Conservation (phyloP, 2,329 filamentous ascomycete species). For the Chaetomiaceae sp. region DNA sequence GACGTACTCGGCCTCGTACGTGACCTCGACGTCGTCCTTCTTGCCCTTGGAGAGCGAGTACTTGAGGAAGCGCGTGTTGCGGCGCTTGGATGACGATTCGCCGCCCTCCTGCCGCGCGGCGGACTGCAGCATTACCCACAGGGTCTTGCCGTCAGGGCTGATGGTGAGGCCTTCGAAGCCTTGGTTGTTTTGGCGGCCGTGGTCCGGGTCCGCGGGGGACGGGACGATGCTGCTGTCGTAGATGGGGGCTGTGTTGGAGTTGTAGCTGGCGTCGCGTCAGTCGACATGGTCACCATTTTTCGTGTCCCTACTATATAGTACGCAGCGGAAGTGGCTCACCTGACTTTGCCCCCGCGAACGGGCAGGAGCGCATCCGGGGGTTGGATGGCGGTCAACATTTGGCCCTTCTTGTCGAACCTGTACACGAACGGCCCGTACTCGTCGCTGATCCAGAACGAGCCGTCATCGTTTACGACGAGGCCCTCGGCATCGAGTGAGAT, state of each 20-base stretch:
- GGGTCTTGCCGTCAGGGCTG: slow-evolving; percentile 56
- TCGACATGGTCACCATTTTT: no score
- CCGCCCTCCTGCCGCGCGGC: slow-evolving; percentile 49
- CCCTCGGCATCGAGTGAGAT: slow-evolving; percentile 64
- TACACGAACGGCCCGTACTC: slow-evolving; percentile 70
- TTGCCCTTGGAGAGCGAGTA: slow-evolving; percentile 52
- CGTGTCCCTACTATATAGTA: neutral
- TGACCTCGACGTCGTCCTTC: slow-evolving; percentile 28
- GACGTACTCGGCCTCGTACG: slow-evolving; percentile 57
- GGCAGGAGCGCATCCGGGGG: slow-evolving; percentile 63
- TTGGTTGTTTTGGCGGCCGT: slow-evolving; percentile 67
- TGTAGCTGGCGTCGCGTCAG: no score
- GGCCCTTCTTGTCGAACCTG: slow-evolving; percentile 54
- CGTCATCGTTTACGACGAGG: slow-evolving; percentile 54
- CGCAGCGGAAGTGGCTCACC: slow-evolving; percentile 8
- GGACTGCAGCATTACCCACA: slow-evolving; percentile 63
- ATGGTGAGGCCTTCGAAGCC: slow-evolving; percentile 67
- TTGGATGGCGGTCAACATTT: slow-evolving; percentile 58
- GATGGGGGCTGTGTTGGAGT: slow-evolving; percentile 51
- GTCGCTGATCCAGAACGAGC: slow-evolving; percentile 63
- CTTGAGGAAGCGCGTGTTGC: slow-evolving; percentile 57
- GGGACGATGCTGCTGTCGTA: slow-evolving; percentile 48
- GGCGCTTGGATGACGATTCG: slow-evolving; percentile 36
- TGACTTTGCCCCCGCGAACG: slow-evolving; percentile 50
- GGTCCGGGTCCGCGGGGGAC: slow-evolving; percentile 51